phyloP scores from a whole-genome alignment of 345 rosid species.

The Arabis alpina region DNA sequence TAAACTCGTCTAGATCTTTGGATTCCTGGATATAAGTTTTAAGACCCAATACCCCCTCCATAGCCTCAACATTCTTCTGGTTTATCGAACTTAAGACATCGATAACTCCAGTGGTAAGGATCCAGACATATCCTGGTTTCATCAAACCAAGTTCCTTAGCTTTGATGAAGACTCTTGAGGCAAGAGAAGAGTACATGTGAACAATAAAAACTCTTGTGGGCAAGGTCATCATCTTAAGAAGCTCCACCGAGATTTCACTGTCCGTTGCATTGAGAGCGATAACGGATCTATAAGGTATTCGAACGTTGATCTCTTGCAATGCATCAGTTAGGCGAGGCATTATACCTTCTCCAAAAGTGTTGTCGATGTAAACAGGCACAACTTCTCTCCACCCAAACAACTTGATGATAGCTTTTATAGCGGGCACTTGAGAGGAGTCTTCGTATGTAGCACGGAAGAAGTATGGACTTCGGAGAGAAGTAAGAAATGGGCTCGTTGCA shows the following conservation, averaged over 20 bases:
- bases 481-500: slow-evolving; percentile 53
- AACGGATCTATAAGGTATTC: slow-evolving; percentile 53
- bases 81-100: slow-evolving; percentile 23
- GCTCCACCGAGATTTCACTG: slow-evolving; percentile 52
- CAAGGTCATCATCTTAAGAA: slow-evolving; percentile 54
- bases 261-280: slow-evolving; percentile 52
- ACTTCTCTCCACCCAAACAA: slow-evolving; percentile 32
- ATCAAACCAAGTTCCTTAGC: slow-evolving; percentile 59
- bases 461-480: slow-evolving; percentile 48
- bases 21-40: slow-evolving; percentile 42
- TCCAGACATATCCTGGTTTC: slow-evolving; percentile 56
- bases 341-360: slow-evolving; percentile 16
- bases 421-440: slow-evolving; percentile 51
- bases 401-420: slow-evolving; percentile 49
- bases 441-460: slow-evolving; percentile 51
- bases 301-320: slow-evolving; percentile 45
- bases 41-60: slow-evolving; percentile 56
- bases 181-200: slow-evolving; percentile 47
- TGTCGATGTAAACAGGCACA: too few species aligned
- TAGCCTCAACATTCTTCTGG: slow-evolving; percentile 23
- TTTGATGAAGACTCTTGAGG: slow-evolving; percentile 46
- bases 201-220: slow-evolving; percentile 62
- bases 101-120: slow-evolving; percentile 47
- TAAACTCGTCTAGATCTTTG: slow-evolving; percentile 32
- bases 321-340: slow-evolving; percentile 55